phyloP scores from a whole-genome alignment of 495 filamentous ascomycete genomes.

The Copromyces sp. region DNA sequence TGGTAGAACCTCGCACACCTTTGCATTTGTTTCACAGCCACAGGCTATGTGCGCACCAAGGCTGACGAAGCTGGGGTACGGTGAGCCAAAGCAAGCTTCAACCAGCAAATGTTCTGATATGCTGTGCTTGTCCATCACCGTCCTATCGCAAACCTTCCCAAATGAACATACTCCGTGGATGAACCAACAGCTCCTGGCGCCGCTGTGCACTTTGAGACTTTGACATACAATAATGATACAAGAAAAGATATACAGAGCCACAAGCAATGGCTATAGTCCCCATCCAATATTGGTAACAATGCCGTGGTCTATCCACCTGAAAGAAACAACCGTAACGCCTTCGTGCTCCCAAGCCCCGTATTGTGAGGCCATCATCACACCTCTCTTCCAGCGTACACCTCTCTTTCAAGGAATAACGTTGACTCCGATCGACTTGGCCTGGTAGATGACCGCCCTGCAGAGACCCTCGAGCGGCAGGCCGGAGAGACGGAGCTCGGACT shows the following conservation, averaged over 20 bases:
- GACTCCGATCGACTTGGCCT: constrained; percentile 83
- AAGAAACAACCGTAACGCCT: constrained; percentile 21
- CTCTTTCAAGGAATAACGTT: constrained; percentile 54
- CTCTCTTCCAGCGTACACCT: not conserved
- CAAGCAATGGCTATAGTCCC: not conserved
- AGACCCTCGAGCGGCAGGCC: constrained; percentile 72
- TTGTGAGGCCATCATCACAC: not conserved
- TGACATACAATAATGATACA: constrained; percentile 5
- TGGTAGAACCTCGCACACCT: not conserved
- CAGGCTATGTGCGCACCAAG: not conserved
- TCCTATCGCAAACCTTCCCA: not conserved
- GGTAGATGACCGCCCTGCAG: constrained; percentile 73
- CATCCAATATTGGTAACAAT: not conserved
- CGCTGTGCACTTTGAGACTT: not conserved
- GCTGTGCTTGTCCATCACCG: not conserved
- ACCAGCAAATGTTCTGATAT: not conserved
- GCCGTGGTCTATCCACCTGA: not conserved
- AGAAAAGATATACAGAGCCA: constrained; percentile 2
- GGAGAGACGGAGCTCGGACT: constrained; percentile 67
- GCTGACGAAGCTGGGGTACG: not conserved
- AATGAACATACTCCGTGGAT: not conserved
- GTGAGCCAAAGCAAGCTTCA: not conserved
- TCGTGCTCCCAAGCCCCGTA: constrained; percentile 2
- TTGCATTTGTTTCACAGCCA: not conserved
- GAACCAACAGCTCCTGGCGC: not conserved